Percentiles rank a stretch among this genome's conserved stretches.
Evolutionary conservation across 306 rosid genomes (phyloP).

Genomic region (Amphicarpaea edgeworthii): DNA sequence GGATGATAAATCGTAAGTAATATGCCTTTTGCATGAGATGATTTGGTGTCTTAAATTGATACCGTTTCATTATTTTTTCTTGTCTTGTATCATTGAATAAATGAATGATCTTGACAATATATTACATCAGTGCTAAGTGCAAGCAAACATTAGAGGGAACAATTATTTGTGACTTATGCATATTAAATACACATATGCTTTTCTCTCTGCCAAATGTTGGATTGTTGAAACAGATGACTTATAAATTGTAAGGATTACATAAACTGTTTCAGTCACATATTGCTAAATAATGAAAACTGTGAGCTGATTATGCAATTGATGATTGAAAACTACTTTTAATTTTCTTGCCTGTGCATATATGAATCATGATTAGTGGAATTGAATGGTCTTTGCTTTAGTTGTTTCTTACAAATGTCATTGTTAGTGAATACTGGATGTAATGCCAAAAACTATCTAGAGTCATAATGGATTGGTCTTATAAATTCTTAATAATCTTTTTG

Average conservation of each 20-base stretch:
- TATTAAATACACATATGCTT: slow-evolving; percentile 18
- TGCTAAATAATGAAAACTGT: slow-evolving; percentile 28
- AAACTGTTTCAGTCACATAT: not conserved
- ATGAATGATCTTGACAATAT: slow-evolving; percentile 16
- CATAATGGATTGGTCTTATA: not conserved
- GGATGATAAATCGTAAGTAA: slow-evolving; percentile 92
- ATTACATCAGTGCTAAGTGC: not conserved
- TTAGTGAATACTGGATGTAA: not conserved
- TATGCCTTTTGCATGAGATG: slow-evolving; percentile 34
- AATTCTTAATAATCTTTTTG: not conserved
- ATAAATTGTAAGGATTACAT: slow-evolving; percentile 2
- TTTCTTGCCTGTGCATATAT: slow-evolving; percentile 8
- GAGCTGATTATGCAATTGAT: slow-evolving; percentile 21
- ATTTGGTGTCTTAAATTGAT: not conserved
- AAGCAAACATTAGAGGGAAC: slow-evolving; percentile 28
- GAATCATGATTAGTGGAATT: slow-evolving; percentile 6
- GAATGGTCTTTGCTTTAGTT: slow-evolving; percentile 7
- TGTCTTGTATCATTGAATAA: slow-evolving; percentile 15
- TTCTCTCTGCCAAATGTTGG: slow-evolving; percentile 10
- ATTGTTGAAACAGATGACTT: slow-evolving; percentile 18
- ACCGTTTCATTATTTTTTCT: slow-evolving; percentile 19
- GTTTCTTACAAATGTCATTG: slow-evolving; percentile 12
- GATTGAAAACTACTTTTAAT: not conserved
- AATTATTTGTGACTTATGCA: slow-evolving; percentile 14
- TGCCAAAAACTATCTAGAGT: not conserved